These are phyloP conservation scores for Epithele typhae DNA, from an alignment of 768 basidiomycete species.

Conservation along the genomic window DNA sequence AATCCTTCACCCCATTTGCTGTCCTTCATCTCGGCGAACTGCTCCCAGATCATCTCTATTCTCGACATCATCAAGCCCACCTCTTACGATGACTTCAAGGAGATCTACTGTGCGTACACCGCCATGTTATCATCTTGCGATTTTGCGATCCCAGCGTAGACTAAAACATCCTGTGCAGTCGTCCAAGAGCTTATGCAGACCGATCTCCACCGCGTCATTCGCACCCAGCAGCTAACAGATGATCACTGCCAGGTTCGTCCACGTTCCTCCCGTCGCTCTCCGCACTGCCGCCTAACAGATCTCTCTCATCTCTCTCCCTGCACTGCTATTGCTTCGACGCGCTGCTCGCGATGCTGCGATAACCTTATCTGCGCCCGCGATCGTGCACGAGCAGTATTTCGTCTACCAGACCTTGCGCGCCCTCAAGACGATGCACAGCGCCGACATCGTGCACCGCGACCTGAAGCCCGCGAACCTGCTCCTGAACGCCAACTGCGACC, in stretches of 20 bases:
- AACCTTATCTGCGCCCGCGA: not conserved
- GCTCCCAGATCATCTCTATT: slow-evolving; percentile 79
- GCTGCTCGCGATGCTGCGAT: not conserved
- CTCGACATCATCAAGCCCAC: slow-evolving; percentile 86
- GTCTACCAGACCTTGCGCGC: slow-evolving; percentile 82
- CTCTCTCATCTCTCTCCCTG: slow-evolving; percentile 7
- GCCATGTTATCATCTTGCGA: not conserved
- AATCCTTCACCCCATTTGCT: not conserved
- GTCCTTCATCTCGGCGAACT: not conserved
- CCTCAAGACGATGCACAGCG: slow-evolving; percentile 85
- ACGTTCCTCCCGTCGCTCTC: slow-evolving; percentile 1
- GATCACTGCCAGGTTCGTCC: slow-evolving; percentile 74
- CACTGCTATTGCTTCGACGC: slow-evolving; percentile 4
- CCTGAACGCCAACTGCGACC: slow-evolving; percentile 85
- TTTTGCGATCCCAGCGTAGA: not conserved
- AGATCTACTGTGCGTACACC: slow-evolving; percentile 67
- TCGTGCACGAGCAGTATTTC: slow-evolving; percentile 50
- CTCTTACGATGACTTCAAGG: slow-evolving; percentile 71
- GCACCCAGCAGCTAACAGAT: slow-evolving; percentile 85
- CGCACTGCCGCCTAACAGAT: not conserved
- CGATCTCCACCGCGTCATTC: slow-evolving; percentile 86
- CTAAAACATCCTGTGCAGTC: slow-evolving; percentile 37
- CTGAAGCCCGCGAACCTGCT: slow-evolving; percentile 86
- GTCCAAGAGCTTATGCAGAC: slow-evolving; percentile 90
- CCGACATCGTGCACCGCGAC: slow-evolving; percentile 75